These are phyloP conservation scores for Amylocarpus encephaloides DNA, from an alignment of 2,329 filamentous ascomycete genomes.

Conservation along the genomic window DNA sequence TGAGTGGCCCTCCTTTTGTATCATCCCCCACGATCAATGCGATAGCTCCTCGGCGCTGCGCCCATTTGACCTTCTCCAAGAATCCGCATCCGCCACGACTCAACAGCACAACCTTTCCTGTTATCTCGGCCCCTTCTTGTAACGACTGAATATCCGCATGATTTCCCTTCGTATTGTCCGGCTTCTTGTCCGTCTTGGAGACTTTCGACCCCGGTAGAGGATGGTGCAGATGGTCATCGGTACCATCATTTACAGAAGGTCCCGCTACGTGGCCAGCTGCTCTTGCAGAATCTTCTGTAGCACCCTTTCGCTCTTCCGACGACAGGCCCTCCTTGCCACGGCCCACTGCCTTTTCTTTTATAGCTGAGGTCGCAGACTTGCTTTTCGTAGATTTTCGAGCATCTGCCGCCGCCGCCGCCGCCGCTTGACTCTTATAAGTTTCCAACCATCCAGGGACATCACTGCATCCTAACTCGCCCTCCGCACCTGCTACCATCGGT, in stretches of 20 bases:
- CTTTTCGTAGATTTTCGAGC: constrained; percentile 17
- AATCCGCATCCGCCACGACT: constrained; percentile 94
- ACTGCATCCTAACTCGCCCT: constrained; percentile 89
- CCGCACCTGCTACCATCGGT: constrained; percentile 44
- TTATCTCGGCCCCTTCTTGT: constrained; percentile 87
- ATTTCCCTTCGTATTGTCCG: constrained; percentile 22
- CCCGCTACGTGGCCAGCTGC: constrained; percentile 19
- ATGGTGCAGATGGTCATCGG: constrained; percentile 76
- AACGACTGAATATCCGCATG: constrained; percentile 89
- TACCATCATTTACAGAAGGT: constrained; percentile 58
- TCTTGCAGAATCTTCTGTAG: constrained; percentile 16
- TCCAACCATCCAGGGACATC: constrained; percentile 87
- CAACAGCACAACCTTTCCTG: constrained; percentile 85
- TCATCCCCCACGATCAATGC: constrained; percentile 94
- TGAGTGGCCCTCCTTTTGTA: constrained; percentile 76
- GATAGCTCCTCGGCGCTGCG: constrained; percentile 79
- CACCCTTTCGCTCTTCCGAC: constrained; percentile 21
- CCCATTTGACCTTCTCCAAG: constrained; percentile 95
- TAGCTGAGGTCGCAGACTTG: constrained; percentile 27
- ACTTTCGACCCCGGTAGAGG: constrained; percentile 34
- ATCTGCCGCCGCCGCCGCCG: constrained; percentile 14
- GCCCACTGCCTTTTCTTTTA: constrained; percentile 38
- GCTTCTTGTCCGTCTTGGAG: constrained; percentile 26
- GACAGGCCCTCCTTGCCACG: constrained; percentile 29
- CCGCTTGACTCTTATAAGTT: constrained; percentile 38